Evolutionary conservation across 441 rosid genomes (phyloP).

Genomic region (Erysimum cheiri): DNA sequence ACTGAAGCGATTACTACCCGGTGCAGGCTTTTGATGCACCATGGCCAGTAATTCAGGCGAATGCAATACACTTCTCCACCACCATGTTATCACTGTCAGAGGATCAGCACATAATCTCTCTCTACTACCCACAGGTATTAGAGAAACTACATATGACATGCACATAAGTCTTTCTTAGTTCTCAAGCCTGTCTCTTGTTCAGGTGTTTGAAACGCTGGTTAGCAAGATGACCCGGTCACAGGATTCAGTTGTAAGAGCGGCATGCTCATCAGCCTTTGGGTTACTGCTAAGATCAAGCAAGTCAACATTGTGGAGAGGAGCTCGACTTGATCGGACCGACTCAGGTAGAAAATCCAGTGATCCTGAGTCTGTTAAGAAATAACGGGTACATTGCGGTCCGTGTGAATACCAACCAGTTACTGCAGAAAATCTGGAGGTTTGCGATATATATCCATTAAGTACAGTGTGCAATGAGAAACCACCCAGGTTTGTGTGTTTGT

Average conservation of each 20-base stretch:
- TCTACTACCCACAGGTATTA: slow-evolving; percentile 76
- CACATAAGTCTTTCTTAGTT: slow-evolving; percentile 5
- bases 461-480: slow-evolving; percentile 32
- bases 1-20: slow-evolving; percentile 29
- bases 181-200: slow-evolving; percentile 35
- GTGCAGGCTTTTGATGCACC: slow-evolving; percentile 96
- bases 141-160: slow-evolving; percentile 27
- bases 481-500: slow-evolving; percentile 34
- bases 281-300: slow-evolving; percentile 75
- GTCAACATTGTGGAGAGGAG: slow-evolving; percentile 67
- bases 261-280: slow-evolving; percentile 82
- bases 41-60: slow-evolving; percentile 94
- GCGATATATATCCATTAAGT: slow-evolving; percentile 18
- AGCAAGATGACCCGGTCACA: slow-evolving; percentile 82
- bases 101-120: slow-evolving; percentile 75
- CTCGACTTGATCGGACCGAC: slow-evolving; percentile 67
- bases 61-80: slow-evolving; percentile 89
- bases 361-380: slow-evolving; percentile 43
- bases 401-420: slow-evolving; percentile 39
- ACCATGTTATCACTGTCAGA: slow-evolving; percentile 84
- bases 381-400: slow-evolving; percentile 1
- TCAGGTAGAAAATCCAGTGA: slow-evolving; percentile 51
- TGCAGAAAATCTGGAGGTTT: slow-evolving; percentile 3
- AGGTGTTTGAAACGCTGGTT: slow-evolving; percentile 89
- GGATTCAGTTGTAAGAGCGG: slow-evolving; percentile 87